These are phyloP conservation scores for Cyphellophora attinorum DNA, from an alignment of 2,329 filamentous ascomycete genomes.

Conservation along the genomic window DNA sequence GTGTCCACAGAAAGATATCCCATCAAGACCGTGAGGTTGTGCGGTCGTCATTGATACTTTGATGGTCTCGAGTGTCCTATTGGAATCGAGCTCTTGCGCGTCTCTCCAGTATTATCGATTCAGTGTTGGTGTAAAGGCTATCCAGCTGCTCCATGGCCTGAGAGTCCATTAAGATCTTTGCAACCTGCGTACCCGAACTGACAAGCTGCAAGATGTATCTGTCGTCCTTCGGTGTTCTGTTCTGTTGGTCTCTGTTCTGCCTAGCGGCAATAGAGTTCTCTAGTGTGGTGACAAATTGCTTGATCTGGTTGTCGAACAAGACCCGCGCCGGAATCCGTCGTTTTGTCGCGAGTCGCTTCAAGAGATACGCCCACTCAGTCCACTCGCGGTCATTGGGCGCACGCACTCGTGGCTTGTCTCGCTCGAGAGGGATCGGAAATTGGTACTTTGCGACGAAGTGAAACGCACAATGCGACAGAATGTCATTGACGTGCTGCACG, in stretches of 20 bases:
- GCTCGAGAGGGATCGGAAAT: conserved; percentile 75
- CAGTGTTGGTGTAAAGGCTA: conserved; percentile 70
- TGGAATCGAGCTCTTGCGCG: conserved; percentile 17
- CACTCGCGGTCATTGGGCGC: conserved; percentile 71
- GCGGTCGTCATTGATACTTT: too few relatives aligned
- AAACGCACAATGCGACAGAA: conserved; percentile 75
- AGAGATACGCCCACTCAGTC: conserved; percentile 84
- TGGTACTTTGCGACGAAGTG: conserved; percentile 88
- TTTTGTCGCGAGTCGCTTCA: conserved; percentile 79
- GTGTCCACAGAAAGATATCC: too few relatives aligned
- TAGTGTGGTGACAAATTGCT: conserved; percentile 78
- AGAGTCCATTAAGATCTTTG: conserved; percentile 77
- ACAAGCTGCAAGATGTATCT: conserved; percentile 81
- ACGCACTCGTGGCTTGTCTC: conserved; percentile 70
- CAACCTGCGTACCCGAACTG: conserved; percentile 77
- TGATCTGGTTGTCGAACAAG: conserved; percentile 82
- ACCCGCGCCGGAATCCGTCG: conserved; percentile 74
- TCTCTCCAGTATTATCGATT: conserved; percentile 66
- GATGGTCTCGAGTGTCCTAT: too few relatives aligned
- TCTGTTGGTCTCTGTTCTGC: conserved; percentile 40
- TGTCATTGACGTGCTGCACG: conserved; percentile 70
- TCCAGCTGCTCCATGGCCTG: conserved; percentile 75
- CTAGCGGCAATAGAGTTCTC: conserved; percentile 81
- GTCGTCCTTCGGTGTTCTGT: conserved; percentile 75
- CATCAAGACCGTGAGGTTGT: too few relatives aligned